phyloP scores from a whole-genome alignment of 257 asterid genomes.

The Ocimum tenuiflorum region DNA sequence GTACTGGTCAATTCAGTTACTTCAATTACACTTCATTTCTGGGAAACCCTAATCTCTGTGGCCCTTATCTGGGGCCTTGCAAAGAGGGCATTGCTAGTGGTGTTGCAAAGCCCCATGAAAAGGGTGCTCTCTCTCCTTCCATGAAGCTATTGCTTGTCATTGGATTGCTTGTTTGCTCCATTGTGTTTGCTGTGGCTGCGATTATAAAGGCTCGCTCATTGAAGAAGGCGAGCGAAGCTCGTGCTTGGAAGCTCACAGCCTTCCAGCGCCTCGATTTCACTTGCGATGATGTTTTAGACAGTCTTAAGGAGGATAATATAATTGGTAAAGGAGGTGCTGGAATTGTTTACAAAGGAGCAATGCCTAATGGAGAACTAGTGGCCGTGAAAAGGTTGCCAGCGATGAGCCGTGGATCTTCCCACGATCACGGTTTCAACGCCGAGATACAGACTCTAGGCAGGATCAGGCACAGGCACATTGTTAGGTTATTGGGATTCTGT shows the following conservation, averaged over 20 bases:
- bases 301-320: conserved; percentile 80
- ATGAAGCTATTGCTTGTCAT: conserved; percentile 80
- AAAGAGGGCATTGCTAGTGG: conserved; percentile 54
- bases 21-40: conserved; percentile 81
- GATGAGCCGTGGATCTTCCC: conserved; percentile 84
- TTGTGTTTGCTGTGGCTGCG: conserved; percentile 83
- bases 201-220: conserved; percentile 73
- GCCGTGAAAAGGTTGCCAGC: conserved; percentile 81
- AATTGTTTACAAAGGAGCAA: conserved; percentile 75
- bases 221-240: conserved; percentile 71
- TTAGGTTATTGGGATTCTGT: conserved; percentile 76
- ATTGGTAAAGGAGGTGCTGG: conserved; percentile 99
- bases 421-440: conserved; percentile 96
- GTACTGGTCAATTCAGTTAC: conserved; percentile 81
- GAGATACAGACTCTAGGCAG: conserved; percentile 93
- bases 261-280: conserved; percentile 83
- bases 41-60: conserved; percentile 86
- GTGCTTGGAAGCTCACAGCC: conserved; percentile 92
- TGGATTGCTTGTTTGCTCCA: conserved; percentile 77
- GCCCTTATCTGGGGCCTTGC: conserved; percentile 85
- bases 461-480: conserved; percentile 91
- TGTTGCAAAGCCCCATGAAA: conserved; percentile 44
- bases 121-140: conserved; percentile 56
- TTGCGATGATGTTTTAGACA: conserved; percentile 73
- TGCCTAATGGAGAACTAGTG: conserved; percentile 71